Evolutionary conservation across 371 early-diverging fungal genomes (phyloP).

Genomic region (Gilbertella persicaria): DNA sequence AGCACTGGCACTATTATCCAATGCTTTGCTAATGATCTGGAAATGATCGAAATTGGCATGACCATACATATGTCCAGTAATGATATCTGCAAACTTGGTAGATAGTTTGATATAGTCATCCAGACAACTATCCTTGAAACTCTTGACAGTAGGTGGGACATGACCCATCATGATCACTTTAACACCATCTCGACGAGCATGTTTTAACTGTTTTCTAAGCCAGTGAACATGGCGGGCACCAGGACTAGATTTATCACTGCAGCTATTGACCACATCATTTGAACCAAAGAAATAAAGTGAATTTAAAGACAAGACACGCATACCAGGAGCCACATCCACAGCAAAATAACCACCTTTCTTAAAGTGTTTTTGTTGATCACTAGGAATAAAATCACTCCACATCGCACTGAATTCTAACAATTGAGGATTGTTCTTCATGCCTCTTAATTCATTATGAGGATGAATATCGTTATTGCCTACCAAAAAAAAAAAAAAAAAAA

Average conservation of each 20-base stretch:
- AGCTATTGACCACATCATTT: constrained; percentile 66
- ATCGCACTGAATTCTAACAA: constrained; percentile 40
- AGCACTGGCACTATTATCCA: too few relatives aligned
- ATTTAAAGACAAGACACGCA: constrained; percentile 63
- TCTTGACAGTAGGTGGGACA: constrained; percentile 68
- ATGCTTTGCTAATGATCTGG: constrained; percentile 54
- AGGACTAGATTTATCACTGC: constrained; percentile 45
- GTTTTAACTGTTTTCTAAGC: constrained; percentile 60
- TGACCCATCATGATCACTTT: constrained; percentile 75
- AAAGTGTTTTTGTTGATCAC: constrained; percentile 57
- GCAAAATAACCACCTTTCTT: constrained; percentile 70
- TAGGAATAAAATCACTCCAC: constrained; percentile 60
- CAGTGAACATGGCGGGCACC: constrained; percentile 72
- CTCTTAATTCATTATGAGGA: constrained; percentile 62
- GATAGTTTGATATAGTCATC: constrained; percentile 59
- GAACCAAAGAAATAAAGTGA: constrained; percentile 72
- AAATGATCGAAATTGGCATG: constrained; percentile 80
- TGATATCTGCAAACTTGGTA: constrained; percentile 53
- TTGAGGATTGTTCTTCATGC: constrained; percentile 48
- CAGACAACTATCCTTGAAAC: constrained; percentile 65
- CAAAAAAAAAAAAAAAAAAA: background rate
- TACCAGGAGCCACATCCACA: constrained; percentile 51
- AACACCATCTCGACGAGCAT: constrained; percentile 40
- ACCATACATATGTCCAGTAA: constrained; percentile 73
- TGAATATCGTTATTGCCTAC: constrained; percentile 78